Evolutionary conservation across 192 early-diverging fungal genomes (phyloP), one percentile per base, ranked within the genome.

Genomic region (Funneliformis geosporum): DNA sequence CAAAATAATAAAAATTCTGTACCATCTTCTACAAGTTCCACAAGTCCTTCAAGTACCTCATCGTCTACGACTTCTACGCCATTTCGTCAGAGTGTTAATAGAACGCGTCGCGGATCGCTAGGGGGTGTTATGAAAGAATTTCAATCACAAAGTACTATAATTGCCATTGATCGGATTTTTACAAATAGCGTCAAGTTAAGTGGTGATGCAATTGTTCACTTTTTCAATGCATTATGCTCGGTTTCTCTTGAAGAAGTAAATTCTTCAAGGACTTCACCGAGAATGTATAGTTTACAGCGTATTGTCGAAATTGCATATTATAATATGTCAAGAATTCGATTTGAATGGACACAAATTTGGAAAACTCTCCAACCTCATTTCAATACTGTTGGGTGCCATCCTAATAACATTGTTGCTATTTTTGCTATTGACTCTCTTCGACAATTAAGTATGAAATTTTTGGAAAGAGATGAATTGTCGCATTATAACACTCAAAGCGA

Each of bases 271-370:
- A 80, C 79, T 40, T 82, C 86, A 9, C 93, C 95, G 60, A 84
- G 96, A 44, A 92, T 96, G 93, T 98, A 94, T 83, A 92, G 94
- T 75, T 84, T 98, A 66, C 96, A 95, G 81, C 94, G 95, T 76
- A 94, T 98, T 77, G 94, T 98, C 16, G 96, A 98, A 86, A 95
- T 98, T 80, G 90, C 95, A 10, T 94, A 98, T 86, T 98, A 98
- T 87, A 98, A 98, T 83, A 96, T 98, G 95, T 89, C 88, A 50
- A 93, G 96, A 75, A 98, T 98, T 84, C 90, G 96, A 70, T 94
- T 95, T 80, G 95, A 96, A 80, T 98, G 96, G 96, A 91, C 92
- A 27, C 93, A 96, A 83, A 93, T 97, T 72, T 98, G 96, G 96
- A 89, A 89, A 11, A 93, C 93, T 42, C 85, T 94, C 46, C 92